Base-by-base conservation (phyloP, 495 filamentous ascomycete species). In the Entonaema liquescens region DNA sequence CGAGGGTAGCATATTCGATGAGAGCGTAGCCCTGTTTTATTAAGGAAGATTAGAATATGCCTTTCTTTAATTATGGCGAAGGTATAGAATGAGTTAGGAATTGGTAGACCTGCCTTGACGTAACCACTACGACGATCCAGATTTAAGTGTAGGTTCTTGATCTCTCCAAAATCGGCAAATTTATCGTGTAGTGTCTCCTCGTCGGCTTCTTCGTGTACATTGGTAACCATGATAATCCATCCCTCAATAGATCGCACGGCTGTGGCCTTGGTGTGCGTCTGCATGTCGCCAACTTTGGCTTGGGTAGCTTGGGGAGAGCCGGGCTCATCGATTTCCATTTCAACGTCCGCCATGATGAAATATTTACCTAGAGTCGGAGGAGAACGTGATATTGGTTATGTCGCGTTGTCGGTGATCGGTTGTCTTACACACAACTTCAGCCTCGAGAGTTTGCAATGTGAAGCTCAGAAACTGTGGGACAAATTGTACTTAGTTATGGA, bases 221-320 rank as follows among this genome's bases (percentile, higher is more conserved):
- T 98, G 19, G 94, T 97, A 66, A 91, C 94, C 64, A 98, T 90
- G 70, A 99, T 86, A 80, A 99, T 98, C 96, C 96, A 99, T 71
- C 96, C 96, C 79, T 99, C 96, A 78, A 99, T 98, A 68, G 93
- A 97, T 79, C 96, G 93, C 58, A 99, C 96, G 13, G 95, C 96
- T 5, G 92, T 93, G 28, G 95, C 93, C 67, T 91, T 92, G 59
- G 88, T 83, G 66, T 88, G 84, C 52, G 95, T 97, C 77, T 91
- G 89, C 82, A 89, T 90, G 75, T 85, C 85, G 70, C 84, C 81
- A 74, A 85, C 83, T 73, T 89, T 89, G 67, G 85, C 79, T 70
- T 71, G 80, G 72, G 73, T 67, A 67, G 62, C 76, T 68, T 60
- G 74, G 59, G 74, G 75, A 78, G 82, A 73, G 72, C 72, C 68